Conservation (phyloP, 768 basidiomycete species). For the Naganishia vaughanmartiniae region DNA sequence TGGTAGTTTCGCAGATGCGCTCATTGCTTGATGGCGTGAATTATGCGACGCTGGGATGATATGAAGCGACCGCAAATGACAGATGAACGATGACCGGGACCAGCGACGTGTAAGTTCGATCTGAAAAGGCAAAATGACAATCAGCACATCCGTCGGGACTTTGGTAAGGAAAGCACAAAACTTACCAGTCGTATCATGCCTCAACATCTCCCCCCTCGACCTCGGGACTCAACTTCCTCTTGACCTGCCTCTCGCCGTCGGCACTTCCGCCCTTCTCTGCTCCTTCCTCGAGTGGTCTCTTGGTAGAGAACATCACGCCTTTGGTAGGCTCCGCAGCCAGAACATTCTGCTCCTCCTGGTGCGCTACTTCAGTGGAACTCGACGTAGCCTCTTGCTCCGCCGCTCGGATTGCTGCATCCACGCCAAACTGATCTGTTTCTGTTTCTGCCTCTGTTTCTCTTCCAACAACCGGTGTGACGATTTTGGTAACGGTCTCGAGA, state of each 20-base stretch:
- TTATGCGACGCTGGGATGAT: not conserved
- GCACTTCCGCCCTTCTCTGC: not conserved
- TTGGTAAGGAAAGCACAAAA: not conserved
- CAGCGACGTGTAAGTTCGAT: not conserved
- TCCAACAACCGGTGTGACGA: no score
- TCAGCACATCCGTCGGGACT: not conserved
- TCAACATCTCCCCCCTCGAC: not conserved
- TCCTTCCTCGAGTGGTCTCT: not conserved
- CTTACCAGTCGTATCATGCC: not conserved
- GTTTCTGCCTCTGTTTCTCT: not conserved
- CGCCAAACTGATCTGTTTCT: slow-evolving; percentile 14
- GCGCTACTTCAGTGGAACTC: not conserved
- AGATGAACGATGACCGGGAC: not conserved
- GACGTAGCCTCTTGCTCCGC: slow-evolving; percentile 7
- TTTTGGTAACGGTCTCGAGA: no score
- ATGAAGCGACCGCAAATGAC: not conserved
- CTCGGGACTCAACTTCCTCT: not conserved
- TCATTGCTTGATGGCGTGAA: not conserved
- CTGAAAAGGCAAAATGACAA: not conserved
- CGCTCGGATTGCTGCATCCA: slow-evolving; percentile 6
- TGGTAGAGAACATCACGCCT: not conserved
- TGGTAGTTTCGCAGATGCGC: not conserved
- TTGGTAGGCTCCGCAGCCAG: not conserved
- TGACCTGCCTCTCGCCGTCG: slow-evolving; percentile 9
- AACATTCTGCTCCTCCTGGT: not conserved